Base-by-base conservation (phyloP, 495 filamentous ascomycete species). In the Xylaria grammica region DNA sequence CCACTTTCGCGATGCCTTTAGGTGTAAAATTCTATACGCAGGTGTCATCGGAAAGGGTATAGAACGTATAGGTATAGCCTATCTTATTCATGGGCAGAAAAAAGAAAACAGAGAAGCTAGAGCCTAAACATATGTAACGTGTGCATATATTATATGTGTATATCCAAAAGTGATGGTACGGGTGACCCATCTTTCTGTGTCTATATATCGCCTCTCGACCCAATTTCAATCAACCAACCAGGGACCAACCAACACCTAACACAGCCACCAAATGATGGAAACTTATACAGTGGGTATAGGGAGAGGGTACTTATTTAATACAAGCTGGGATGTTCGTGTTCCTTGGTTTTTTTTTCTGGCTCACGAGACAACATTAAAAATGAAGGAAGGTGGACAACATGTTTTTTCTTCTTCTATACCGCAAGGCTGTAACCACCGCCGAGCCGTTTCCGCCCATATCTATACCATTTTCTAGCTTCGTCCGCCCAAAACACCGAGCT, bases 401-500 rank as follows among this genome's bases (percentile, higher is more conserved):
- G 36, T 20, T 17, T 30, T 20, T 22, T 59, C 34, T 56, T 60
- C 53, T 53, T 63, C 71, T 75, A 83, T 44, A 84, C 81, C 40
- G 80, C 80, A 62, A 82, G 81, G 48, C 81, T 84, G 68, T 84
- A 84, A 26, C 77, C 75, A 42, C 65, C 67, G 45, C 67, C 73
- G 29, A 76, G 69, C 55, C 76, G 70, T 59, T 78, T 75, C 66
- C 74, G 70, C 54, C 80, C 81, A 66, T 83, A 82, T 66, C 75
- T 77, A 67, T 78, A 84, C 77, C 78, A 94, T 81, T 99, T 99
- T 75, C 95, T 84, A 15, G 77, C 87, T 81, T 99, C 95, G 78
- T 99, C 95, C 19, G 87, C 92, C 90, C 91, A 97, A 77, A 98
- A 97, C 27, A 99, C 95, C 10, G 85, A 86, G 75, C 93, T 97